Conservation (phyloP, 257 asterid genomes). For the Ophiorrhiza pumila region DNA sequence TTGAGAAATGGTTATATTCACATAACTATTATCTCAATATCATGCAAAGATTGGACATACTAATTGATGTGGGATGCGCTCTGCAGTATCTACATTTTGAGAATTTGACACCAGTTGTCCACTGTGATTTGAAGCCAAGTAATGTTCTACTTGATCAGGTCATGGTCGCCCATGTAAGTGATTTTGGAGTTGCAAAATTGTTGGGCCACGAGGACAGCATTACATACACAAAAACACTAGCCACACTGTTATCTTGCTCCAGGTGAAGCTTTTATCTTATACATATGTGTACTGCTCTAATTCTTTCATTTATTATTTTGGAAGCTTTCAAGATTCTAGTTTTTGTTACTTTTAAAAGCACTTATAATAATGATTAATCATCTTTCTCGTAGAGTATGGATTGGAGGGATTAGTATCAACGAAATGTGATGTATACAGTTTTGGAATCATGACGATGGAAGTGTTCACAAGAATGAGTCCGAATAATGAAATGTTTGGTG, state of each 20-base stretch:
- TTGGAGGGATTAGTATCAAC: neutral
- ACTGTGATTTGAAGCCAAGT: constrained; percentile 11
- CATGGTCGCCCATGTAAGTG: too few relatives aligned
- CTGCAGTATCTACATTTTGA: constrained; percentile 8
- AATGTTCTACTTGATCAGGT: too few relatives aligned
- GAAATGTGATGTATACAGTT: neutral
- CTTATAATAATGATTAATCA: too few relatives aligned
- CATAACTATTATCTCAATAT: neutral
- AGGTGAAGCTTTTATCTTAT: neutral
- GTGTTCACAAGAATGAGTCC: neutral
- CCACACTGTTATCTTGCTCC: constrained; percentile 2
- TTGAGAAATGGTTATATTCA: constrained; percentile 11
- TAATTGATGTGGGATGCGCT: neutral
- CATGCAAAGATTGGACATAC: neutral
- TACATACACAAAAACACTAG: neutral
- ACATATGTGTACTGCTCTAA: neutral
- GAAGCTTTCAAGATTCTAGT: neutral
- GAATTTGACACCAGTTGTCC: neutral
- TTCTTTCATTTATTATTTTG: neutral
- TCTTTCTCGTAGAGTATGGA: too few relatives aligned
- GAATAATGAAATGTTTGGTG: neutral
- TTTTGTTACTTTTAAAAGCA: neutral
- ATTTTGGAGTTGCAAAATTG: constrained; percentile 3
- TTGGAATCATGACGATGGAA: neutral
- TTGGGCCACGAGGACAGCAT: neutral